Evolutionary conservation across 2,329 filamentous ascomycete species (phyloP).

Genomic region (Botrytis aclada): DNA sequence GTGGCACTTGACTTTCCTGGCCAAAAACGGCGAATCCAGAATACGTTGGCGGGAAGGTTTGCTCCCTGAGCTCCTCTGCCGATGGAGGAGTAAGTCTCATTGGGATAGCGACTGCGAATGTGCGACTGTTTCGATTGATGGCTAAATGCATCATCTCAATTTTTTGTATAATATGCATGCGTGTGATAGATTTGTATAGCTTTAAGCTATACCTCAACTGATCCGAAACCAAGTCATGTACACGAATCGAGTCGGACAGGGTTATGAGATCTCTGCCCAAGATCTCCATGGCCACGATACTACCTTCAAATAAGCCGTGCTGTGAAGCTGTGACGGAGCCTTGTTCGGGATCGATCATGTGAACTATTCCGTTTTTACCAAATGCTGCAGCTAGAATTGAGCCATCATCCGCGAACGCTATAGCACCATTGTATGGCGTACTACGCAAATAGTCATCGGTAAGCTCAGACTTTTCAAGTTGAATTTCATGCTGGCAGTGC

Average conservation of each 20-base stretch:
- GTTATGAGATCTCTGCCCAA: conserved; percentile 72
- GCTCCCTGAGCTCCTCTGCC: conserved; percentile 21
- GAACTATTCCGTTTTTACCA: conserved; percentile 59
- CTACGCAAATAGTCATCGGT: conserved; percentile 19
- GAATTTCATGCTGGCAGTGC: conserved; percentile 62
- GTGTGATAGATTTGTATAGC: conserved; percentile 46
- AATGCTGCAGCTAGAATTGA: conserved; percentile 73
- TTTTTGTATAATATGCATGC: conserved; percentile 37
- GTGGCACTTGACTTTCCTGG: conserved; percentile 54
- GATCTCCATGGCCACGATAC: conserved; percentile 66
- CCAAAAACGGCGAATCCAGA: conserved; percentile 64
- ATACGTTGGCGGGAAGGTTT: conserved; percentile 44
- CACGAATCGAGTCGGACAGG: conserved; percentile 67
- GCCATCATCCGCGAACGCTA: conserved; percentile 81
- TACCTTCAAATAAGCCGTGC: conserved; percentile 63
- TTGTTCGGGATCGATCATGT: conserved; percentile 71
- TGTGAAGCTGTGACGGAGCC: conserved; percentile 66
- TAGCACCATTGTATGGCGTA: conserved; percentile 49
- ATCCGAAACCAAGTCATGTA: conserved; percentile 84
- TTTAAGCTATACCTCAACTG: conserved; percentile 65
- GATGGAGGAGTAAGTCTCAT: conserved; percentile 20
- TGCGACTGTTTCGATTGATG: conserved; percentile 63
- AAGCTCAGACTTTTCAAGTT: conserved; percentile 45
- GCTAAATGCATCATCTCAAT: conserved; percentile 62
- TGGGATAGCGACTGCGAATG: conserved; percentile 61